Percentiles rank a stretch among this genome's conserved stretches.
phyloP scores from a whole-genome alignment of 805 yeast genomes.

The Pichia cabralensis region DNA sequence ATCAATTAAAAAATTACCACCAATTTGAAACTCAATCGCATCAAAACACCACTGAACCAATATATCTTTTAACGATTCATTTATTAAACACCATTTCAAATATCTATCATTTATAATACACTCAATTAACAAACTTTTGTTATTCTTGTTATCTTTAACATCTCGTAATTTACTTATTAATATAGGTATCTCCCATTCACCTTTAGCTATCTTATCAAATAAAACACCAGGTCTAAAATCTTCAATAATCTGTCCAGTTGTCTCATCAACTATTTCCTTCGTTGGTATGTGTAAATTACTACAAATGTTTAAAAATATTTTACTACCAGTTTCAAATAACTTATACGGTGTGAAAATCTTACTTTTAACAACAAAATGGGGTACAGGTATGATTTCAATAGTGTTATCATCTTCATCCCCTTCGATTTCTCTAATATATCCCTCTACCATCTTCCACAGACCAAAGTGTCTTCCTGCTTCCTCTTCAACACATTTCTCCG shows the following conservation, averaged over 20 bases:
- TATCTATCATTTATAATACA: constrained; percentile 65
- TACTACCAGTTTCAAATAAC: constrained; percentile 31
- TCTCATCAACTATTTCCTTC: constrained; percentile 1
- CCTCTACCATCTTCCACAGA: no score
- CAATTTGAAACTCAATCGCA: constrained; percentile 43
- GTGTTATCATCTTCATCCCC: not conserved
- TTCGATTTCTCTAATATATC: not conserved
- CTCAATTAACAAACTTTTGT: constrained; percentile 56
- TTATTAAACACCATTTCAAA: constrained; percentile 49
- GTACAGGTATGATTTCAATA: constrained; percentile 34
- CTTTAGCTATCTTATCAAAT: constrained; percentile 53
- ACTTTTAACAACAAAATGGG: constrained; percentile 70
- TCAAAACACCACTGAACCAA: constrained; percentile 80
- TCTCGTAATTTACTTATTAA: constrained; percentile 47
- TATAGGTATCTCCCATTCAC: constrained; percentile 82
- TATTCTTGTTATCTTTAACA: constrained; percentile 63
- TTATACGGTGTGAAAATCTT: constrained; percentile 31
- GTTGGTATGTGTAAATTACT: constrained; percentile 54
- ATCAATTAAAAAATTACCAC: constrained; percentile 36
- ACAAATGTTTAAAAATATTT: constrained; percentile 74
- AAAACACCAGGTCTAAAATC: constrained; percentile 47
- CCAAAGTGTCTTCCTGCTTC: no score
- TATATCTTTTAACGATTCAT: constrained; percentile 51
- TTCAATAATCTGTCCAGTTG: constrained; percentile 1
- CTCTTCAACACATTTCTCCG: no score